Evolutionary conservation across 108 stramenopile genomes (phyloP), one percentile per base, ranked within the genome.

Genomic region (Skeletonema tropicum): DNA sequence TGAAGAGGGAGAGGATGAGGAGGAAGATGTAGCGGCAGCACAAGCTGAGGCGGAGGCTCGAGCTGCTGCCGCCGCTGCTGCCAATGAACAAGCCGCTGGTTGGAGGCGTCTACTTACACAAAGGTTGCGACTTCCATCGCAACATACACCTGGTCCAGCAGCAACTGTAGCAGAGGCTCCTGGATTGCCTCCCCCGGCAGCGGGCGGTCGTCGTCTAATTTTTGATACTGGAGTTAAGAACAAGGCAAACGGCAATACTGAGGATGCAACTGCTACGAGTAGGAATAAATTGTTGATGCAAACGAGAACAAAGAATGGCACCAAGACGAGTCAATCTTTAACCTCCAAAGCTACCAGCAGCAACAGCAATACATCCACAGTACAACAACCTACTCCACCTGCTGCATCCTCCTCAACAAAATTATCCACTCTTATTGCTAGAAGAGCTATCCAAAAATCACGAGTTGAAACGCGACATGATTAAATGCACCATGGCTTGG

Each of bases 71-170:
- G 52, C 23, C 6, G 42, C 42, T n/a, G 42, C 42, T 45, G 42
- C 42, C 42, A 45, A 45, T 5, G 42, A 45, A 55, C 52, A 55
- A 55, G 21, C 23, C 23, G 17, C 52, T 55, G 52, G 52, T 19
- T 55, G 52, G 52, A 55, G 52, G 10, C 52, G 52, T 55, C 21
- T 55, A 55, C 61, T 72, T 21, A 52, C 39, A 14, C 17, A 82
- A 60, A n/a, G 63, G 9, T 29, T 83, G 15, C 65, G 72, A 17
- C 60, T 83, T 15, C 82, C 77, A 10, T 83, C 77, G 5, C 82
- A 83, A 68, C 72, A 68, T 17, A 73, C 71, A n/a, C 73, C 82
- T 14, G 60, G 60, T 60, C 71, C 71, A 10, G 13, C 26, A 12
- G 38, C 36, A 5, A 6, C 26, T 4, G 38, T 23, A 5, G 33